phyloP scores from a whole-genome alignment of 208 protist genomes.

The Wallacemonas collosoma region DNA sequence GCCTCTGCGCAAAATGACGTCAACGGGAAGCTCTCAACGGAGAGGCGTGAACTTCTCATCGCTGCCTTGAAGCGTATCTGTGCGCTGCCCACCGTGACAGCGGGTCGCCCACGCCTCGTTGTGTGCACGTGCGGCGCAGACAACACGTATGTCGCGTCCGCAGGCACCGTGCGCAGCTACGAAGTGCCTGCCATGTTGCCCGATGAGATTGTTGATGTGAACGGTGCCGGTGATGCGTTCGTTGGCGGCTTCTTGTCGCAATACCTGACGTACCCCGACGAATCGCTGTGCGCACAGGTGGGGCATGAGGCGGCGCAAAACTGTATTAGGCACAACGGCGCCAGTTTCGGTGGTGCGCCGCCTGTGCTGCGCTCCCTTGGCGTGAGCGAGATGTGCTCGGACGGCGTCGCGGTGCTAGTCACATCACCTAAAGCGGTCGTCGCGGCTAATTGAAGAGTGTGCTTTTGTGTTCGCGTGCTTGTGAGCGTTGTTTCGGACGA shows the following conservation, averaged over 20 bases:
- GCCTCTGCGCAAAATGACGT: not conserved
- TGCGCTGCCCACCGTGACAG: slow-evolving; percentile 60
- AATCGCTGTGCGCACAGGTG: slow-evolving; percentile 60
- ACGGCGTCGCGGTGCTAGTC: slow-evolving; percentile 13
- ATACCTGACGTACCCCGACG: slow-evolving; percentile 44
- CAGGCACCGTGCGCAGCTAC: slow-evolving; percentile 40
- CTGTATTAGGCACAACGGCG: slow-evolving; percentile 92
- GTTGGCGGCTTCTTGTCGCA: slow-evolving; percentile 96
- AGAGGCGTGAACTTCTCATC: slow-evolving; percentile 36
- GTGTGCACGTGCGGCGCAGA: slow-evolving; percentile 93
- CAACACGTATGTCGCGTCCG: slow-evolving; percentile 80
- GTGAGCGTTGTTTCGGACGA: not conserved
- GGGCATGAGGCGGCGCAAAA: slow-evolving; percentile 78
- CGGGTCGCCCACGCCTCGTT: slow-evolving; percentile 65
- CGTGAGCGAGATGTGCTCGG: slow-evolving; percentile 8
- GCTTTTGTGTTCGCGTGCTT: not conserved
- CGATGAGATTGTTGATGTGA: slow-evolving; percentile 95
- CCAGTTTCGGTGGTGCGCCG: slow-evolving; percentile 61
- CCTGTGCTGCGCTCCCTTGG: slow-evolving; percentile 25
- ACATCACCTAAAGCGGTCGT: slow-evolving; percentile 9
- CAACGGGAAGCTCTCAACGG: not conserved
- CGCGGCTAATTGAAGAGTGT: slow-evolving; percentile 8
- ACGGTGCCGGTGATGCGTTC: slow-evolving; percentile 98
- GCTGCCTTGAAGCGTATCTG: slow-evolving; percentile 75
- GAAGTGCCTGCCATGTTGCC: slow-evolving; percentile 48